Evolutionary conservation across 352 stramenopile species (phyloP), one percentile per base, ranked within the genome.

Genomic region (Phytophthora palmivora): DNA sequence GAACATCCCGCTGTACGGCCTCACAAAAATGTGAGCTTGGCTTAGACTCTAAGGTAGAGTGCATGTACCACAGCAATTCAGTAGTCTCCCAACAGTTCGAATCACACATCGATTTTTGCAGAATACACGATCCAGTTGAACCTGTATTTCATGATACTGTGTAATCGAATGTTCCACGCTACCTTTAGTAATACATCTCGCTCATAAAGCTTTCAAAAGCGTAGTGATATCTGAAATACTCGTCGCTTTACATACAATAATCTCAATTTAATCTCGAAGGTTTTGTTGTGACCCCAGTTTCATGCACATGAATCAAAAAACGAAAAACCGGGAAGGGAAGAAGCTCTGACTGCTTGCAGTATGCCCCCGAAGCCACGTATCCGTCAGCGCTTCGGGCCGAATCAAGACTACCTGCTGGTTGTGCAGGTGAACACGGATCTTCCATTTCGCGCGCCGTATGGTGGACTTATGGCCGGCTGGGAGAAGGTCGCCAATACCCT

Each of bases 1-100:
- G 28, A 73, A 82, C 38, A 78, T 87, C 48, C 66, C 76, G 18
- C 46, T 89, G 28, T 83, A 83, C 33, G 73, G 79, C 12, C 70
- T 89, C 22, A 79, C 82, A 4, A 72, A 58, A n/a, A 78, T 87
- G 41, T 87, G 70, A 80, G 28, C 11, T 42, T 54, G 38, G 24
- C 11, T 42, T 54, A 50, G n/a, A n/a, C n/a, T n/a, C n/a, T n/a
- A n/a, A n/a, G n/a, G n/a, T n/a, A n/a, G n/a, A 55, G 55, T 39
- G 11, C 36, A 28, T 49, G 14, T 4, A n/a, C n/a, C n/a, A 36
- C 22, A n/a, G 33, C 24, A 8, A 14, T 21, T 9, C 37, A 53
- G 22, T 50, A 30, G 42, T 26, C 21, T 33, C 34, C 30, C 7
- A 21, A 16, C 30, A 30, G 46, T 53, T 26, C 26, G n/a, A 33